A percentile compares a stretch with the other conserved stretches of the same genome.
phyloP scores from a whole-genome alignment of 306 rosid species.

The Cajanus cajan region DNA sequence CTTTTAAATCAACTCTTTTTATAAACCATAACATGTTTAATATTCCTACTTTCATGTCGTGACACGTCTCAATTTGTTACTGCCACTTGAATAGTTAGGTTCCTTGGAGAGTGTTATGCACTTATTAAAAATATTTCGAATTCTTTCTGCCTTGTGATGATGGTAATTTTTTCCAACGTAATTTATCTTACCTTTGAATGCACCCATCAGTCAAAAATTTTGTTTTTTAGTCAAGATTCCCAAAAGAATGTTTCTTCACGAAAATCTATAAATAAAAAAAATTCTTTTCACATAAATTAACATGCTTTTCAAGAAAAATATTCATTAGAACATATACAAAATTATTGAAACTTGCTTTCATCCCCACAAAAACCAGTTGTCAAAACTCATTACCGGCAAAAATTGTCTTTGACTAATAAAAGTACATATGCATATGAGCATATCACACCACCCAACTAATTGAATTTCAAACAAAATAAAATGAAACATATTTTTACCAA shows the following conservation, averaged over 20 bases:
- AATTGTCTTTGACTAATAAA: conserved; percentile 13
- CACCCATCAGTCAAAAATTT: conserved; percentile 5
- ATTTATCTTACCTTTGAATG: conserved; percentile 36
- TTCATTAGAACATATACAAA: not conserved
- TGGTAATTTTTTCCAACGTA: not conserved
- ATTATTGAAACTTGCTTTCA: not conserved
- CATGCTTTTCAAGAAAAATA: too few relatives aligned
- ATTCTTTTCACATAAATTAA: too few relatives aligned
- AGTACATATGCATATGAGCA: not conserved
- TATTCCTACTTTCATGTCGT: not conserved
- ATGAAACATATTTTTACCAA: not conserved
- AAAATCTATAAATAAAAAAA: not conserved
- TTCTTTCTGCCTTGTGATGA: conserved; percentile 5
- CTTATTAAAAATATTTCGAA: not conserved
- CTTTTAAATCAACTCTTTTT: not conserved
- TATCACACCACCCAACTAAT: not conserved
- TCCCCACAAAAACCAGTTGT: not conserved
- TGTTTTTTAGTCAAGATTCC: conserved; percentile 16
- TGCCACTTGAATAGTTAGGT: not conserved
- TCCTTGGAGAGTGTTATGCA: not conserved
- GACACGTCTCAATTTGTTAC: not conserved
- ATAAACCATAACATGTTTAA: not conserved
- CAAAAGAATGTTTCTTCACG: not conserved
- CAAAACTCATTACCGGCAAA: not conserved
- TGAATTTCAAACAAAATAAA: not conserved